A percentile compares a stretch with the other conserved stretches of the same genome.
Evolutionary conservation across 129 eudicot species (phyloP).

Genomic region (Erigeron canadensis): DNA sequence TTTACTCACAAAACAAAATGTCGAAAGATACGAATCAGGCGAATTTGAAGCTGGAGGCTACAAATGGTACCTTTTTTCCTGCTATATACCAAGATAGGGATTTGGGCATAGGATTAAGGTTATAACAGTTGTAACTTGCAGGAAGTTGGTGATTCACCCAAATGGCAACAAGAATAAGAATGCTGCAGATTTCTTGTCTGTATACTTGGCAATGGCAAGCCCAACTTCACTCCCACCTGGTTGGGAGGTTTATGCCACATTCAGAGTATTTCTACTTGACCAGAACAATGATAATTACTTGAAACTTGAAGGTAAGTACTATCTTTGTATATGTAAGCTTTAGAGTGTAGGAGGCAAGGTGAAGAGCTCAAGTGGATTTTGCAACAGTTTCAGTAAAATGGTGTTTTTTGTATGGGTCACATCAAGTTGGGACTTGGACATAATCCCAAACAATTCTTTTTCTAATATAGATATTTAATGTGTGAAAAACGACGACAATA

Average conservation of each 20-base stretch:
- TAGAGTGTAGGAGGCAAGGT: not conserved
- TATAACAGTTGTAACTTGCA: slow-evolving; percentile 20
- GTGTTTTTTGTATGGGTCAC: not conserved
- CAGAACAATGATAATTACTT: slow-evolving; percentile 54
- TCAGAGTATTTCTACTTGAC: slow-evolving; percentile 55
- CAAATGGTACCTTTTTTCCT: slow-evolving; percentile 47
- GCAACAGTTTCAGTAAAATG: not conserved
- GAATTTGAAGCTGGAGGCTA: slow-evolving; percentile 69
- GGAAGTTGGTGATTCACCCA: slow-evolving; percentile 60
- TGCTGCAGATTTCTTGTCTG: slow-evolving; percentile 43
- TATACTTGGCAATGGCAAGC: slow-evolving; percentile 45
- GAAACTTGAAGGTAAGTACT: slow-evolving; percentile 47
- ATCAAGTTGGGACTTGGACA: not conserved
- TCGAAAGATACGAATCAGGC: slow-evolving; percentile 43
- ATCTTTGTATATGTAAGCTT: not conserved
- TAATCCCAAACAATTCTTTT: not conserved
- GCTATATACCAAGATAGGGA: not conserved
- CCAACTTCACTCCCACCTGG: slow-evolving; percentile 37
- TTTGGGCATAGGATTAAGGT: not conserved
- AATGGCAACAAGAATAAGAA: slow-evolving; percentile 58
- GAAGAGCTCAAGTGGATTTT: not conserved
- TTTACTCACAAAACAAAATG: slow-evolving; percentile 30
- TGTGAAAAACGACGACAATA: not conserved
- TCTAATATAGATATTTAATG: not conserved
- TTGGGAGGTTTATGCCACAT: slow-evolving; percentile 55